phyloP scores from a whole-genome alignment of 768 basidiomycete genomes.

The Roridomyces roridus region DNA sequence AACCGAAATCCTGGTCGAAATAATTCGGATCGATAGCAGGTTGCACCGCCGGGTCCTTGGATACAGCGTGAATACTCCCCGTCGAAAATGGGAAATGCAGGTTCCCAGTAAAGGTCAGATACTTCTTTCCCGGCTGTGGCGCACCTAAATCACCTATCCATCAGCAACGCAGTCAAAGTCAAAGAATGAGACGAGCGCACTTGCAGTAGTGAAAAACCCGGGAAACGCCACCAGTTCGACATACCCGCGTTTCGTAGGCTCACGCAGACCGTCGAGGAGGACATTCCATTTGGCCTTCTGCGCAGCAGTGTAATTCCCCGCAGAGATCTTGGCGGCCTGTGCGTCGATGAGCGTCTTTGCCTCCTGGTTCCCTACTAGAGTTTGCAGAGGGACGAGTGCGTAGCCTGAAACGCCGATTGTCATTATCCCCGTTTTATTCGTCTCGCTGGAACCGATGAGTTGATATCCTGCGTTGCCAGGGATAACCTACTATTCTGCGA shows the following conservation, averaged over 20 bases:
- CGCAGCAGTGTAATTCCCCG: not conserved
- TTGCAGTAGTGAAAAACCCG: constrained; percentile 14
- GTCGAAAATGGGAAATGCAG: constrained; percentile 30
- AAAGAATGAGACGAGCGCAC: not conserved
- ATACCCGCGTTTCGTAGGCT: constrained; percentile 7
- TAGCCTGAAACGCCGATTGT: constrained; percentile 22
- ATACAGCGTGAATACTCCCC: constrained; percentile 29
- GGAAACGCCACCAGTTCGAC: constrained; percentile 15
- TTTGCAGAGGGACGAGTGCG: constrained; percentile 22
- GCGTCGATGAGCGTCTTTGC: constrained; percentile 11
- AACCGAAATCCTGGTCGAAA: constrained; percentile 34
- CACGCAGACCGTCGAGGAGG: constrained; percentile 1
- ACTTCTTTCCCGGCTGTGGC: constrained; percentile 25
- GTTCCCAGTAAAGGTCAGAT: constrained; percentile 29
- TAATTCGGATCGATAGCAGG: constrained; percentile 33
- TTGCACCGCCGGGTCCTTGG: constrained; percentile 21
- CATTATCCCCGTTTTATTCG: constrained; percentile 20
- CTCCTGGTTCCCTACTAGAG: not conserved
- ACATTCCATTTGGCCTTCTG: constrained; percentile 18
- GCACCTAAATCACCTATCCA: not conserved
- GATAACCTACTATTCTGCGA: constrained; percentile 21
- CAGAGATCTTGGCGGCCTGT: constrained; percentile 1
- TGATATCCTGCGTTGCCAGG: not conserved
- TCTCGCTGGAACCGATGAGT: not conserved
- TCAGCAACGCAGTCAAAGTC: not conserved